A percentile compares a stretch with the other conserved stretches of the same genome.
phyloP scores from a whole-genome alignment of 2,329 filamentous ascomycete species.

The Cercospora canescens region DNA sequence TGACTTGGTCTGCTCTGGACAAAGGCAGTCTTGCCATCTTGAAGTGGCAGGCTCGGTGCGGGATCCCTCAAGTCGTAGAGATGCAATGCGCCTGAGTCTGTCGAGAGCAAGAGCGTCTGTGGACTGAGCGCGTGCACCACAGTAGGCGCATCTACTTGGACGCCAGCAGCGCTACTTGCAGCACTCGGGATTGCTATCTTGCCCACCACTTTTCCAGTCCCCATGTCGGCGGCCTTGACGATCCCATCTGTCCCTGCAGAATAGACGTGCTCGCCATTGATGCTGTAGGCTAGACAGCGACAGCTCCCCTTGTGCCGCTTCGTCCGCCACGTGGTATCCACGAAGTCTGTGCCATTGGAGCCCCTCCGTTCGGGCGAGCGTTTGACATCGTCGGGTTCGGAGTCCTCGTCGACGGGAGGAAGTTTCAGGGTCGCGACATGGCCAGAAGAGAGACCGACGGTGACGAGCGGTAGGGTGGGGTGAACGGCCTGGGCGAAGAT shows the following conservation, averaged over 20 bases:
- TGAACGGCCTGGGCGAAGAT: conserved; percentile 88
- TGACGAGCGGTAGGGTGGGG: conserved; percentile 78
- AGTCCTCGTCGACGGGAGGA: conserved; percentile 55
- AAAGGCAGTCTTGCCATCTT: conserved; percentile 42
- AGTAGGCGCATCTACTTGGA: conserved; percentile 69
- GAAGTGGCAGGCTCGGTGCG: conserved; percentile 46
- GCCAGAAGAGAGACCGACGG: conserved; percentile 80
- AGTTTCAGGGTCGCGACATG: conserved; percentile 84
- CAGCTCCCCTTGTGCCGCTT: conserved; percentile 93
- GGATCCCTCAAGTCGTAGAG: conserved; percentile 73
- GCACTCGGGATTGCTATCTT: conserved; percentile 75
- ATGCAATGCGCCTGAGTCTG: conserved; percentile 86
- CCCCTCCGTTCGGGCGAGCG: conserved; percentile 32
- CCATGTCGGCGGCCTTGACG: conserved; percentile 60
- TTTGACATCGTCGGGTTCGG: conserved; percentile 32
- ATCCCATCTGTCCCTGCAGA: conserved; percentile 63
- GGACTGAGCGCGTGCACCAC: conserved; percentile 82
- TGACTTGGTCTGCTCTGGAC: conserved; percentile 66
- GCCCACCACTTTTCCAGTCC: conserved; percentile 68
- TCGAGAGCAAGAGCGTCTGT: conserved; percentile 83
- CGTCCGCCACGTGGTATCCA: conserved; percentile 84
- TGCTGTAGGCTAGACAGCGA: conserved; percentile 73
- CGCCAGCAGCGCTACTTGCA: conserved; percentile 40
- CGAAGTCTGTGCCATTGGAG: conserved; percentile 67
- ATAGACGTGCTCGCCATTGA: conserved; percentile 71